phyloP scores from a whole-genome alignment of 257 asterid species.

The Nicotiana benthamiana region DNA sequence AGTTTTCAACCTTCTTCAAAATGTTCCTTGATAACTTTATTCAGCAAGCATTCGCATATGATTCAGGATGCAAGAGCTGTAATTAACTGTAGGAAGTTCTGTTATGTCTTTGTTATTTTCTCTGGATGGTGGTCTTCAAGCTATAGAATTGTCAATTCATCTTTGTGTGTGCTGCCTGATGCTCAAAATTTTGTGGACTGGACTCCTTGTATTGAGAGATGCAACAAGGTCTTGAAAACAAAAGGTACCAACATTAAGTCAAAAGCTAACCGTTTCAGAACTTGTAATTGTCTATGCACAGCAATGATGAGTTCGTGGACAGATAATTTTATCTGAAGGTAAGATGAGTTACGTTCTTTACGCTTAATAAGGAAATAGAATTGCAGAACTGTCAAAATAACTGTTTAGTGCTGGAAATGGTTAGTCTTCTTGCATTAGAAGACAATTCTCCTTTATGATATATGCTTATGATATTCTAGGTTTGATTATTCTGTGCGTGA shows the following conservation, averaged over 20 bases:
- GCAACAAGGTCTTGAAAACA: background rate
- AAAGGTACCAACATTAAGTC: background rate
- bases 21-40: background rate
- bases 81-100: background rate
- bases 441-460: background rate
- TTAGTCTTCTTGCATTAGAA: background rate
- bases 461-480: constrained; percentile 24
- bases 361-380: background rate
- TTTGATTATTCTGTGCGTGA: constrained; percentile 61
- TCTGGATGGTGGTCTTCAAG: background rate
- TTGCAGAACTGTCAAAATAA: background rate
- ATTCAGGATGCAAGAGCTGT: background rate
- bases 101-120: background rate
- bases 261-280: background rate
- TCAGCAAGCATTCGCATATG: background rate
- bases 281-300: background rate
- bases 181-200: background rate
- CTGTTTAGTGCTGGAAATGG: background rate
- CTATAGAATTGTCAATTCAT: background rate
- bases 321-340: too few relatives aligned
- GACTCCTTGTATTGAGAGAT: background rate
- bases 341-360: background rate
- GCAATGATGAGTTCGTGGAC: too few relatives aligned
- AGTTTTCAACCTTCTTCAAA: background rate
- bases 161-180: background rate